Evolutionary conservation across 2,329 filamentous ascomycete genomes (phyloP), one percentile per base, ranked within the genome.

Genomic region (Drechslerella dactyloides): DNA sequence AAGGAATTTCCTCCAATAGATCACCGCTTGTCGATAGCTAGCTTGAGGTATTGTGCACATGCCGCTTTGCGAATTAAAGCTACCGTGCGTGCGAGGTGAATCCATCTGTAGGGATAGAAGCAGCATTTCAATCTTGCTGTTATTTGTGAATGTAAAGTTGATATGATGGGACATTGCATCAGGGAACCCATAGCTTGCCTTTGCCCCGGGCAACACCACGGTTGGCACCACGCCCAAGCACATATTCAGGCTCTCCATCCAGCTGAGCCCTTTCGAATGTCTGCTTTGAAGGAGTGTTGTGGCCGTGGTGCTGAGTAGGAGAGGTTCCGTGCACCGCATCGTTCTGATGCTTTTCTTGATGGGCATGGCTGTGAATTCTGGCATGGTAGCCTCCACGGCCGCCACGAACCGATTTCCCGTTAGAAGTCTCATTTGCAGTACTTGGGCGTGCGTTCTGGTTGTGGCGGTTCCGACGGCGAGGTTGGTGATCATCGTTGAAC

Each of bases 141-240:
- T 56, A 5, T 61, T 21, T 62, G 17, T 21, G n/a, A 52, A 37
- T 33, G 54, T 51, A 63, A 60, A 35, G 19, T 21, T 51, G 23
- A 23, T 10, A 15, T 50, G 21, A 24, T n/a, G 10, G 15, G 27
- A 4, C 17, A 2, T 5, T 5, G 21, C 6, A 62, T 70, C 66
- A 70, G 54, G 76, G 75, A 35, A 76, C 75, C 77, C 77, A 78
- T 7, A 78, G 70, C 46, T 76, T 77, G 13, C 77, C 77, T 35
- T 74, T 74, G 19, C 77, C 77, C 27, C 77, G 74, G 1, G 77
- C 76, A 15, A 77, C 75, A 21, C 76, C 77, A 35, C 77, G 74
- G 7, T 75, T 75, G 1, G 77, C 74, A 1, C 75, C 76, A 5
- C 76, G 74, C 23, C 77, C 75, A 11, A 78, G 63, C 1, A 76